Percentiles rank a stretch among this genome's conserved stretches.
These are phyloP conservation scores for Nowakowskiella sp. DNA, from an alignment of 192 early-diverging fungal species.

Conservation along the genomic window DNA sequence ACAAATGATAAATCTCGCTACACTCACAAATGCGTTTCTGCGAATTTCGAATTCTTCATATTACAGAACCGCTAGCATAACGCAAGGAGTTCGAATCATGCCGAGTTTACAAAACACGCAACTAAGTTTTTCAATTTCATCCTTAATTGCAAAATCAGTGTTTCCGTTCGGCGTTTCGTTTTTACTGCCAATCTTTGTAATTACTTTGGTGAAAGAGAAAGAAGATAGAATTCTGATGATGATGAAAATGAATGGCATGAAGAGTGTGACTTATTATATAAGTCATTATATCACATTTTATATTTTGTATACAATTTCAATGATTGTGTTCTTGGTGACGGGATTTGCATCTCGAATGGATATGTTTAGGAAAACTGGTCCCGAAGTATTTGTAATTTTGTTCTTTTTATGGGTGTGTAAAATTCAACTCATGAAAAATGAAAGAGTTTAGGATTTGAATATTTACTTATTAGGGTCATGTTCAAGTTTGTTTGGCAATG, in stretches of 20 bases:
- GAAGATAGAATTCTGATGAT: slow-evolving; percentile 59
- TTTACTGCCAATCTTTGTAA: slow-evolving; percentile 62
- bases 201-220: slow-evolving; percentile 64
- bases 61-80: slow-evolving; percentile 35
- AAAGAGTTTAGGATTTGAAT: too few relatives aligned
- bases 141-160: slow-evolving; percentile 50
- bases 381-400: slow-evolving; percentile 40
- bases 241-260: slow-evolving; percentile 71
- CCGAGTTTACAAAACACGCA: slow-evolving; percentile 40
- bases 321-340: slow-evolving; percentile 52
- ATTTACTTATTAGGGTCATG: slow-evolving; percentile 47
- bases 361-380: slow-evolving; percentile 51
- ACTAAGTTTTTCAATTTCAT: slow-evolving; percentile 42
- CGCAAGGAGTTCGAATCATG: slow-evolving; percentile 55
- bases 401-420: slow-evolving; percentile 69
- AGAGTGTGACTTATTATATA: slow-evolving; percentile 49
- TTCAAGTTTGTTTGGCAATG: slow-evolving; percentile 57
- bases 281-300: slow-evolving; percentile 58
- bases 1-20: slow-evolving; percentile 36
- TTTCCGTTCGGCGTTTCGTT: slow-evolving; percentile 66
- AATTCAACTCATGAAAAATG: too few relatives aligned
- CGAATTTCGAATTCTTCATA: slow-evolving; percentile 24
- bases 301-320: slow-evolving; percentile 48
- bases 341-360: slow-evolving; percentile 49
- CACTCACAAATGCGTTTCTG: slow-evolving; percentile 28